phyloP scores from a whole-genome alignment of 2,329 filamentous ascomycete species.

The Magnaporthales sp. region DNA sequence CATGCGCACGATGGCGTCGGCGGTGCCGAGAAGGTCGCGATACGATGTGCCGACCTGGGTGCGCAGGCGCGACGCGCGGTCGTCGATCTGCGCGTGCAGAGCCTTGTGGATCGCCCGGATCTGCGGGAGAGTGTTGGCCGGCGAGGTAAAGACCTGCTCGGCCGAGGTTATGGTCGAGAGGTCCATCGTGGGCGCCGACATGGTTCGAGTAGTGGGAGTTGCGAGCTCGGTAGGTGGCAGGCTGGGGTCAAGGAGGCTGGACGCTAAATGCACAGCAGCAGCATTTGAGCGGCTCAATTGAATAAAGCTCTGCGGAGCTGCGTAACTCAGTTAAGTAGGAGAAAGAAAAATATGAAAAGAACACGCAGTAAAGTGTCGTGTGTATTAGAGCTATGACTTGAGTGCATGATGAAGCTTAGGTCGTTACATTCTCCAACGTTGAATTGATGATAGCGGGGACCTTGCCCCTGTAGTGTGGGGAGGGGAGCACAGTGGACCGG shows the following conservation, averaged over 20 bases:
- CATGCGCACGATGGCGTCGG: conserved; percentile 91
- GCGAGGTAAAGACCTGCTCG: conserved; percentile 42
- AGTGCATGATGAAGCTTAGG: not conserved
- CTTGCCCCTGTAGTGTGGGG: not conserved
- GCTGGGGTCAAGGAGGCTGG: not conserved
- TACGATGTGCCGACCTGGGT: conserved; percentile 63
- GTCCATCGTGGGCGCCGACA: conserved; percentile 35
- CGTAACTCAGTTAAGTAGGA: not conserved
- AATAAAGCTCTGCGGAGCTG: not conserved
- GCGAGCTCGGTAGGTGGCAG: not conserved
- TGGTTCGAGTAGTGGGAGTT: conserved; percentile 2
- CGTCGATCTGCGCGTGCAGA: conserved; percentile 50
- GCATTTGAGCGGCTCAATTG: not conserved
- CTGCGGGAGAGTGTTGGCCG: conserved; percentile 49
- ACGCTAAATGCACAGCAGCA: not conserved
- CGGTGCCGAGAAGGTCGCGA: conserved; percentile 82
- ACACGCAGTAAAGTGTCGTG: not conserved
- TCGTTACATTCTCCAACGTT: not conserved
- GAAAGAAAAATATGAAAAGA: not conserved
- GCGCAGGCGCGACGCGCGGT: conserved; percentile 53
- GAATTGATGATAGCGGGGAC: not conserved
- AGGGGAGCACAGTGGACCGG: not conserved
- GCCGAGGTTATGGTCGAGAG: conserved; percentile 38
- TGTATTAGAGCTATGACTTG: not conserved
- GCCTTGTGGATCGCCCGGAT: conserved; percentile 54